Evolutionary conservation across 2,329 filamentous ascomycete genomes (phyloP).

Genomic region (Ramularia collo-cygni): DNA sequence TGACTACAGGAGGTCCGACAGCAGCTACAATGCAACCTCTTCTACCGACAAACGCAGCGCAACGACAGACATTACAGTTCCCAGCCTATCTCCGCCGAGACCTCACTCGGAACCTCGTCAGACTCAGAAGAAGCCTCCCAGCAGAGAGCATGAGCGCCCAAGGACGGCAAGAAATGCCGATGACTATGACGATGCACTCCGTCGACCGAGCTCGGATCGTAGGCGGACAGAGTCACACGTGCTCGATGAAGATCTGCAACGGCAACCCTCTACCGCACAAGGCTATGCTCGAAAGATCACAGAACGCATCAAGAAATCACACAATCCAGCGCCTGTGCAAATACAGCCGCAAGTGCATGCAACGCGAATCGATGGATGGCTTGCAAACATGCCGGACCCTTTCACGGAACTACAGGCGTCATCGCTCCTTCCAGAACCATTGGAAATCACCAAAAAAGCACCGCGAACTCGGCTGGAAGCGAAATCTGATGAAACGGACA

Average conservation of each 20-base stretch:
- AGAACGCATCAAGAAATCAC: constrained; percentile 13
- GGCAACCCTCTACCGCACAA: constrained; percentile 17
- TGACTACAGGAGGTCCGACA: constrained; percentile 20
- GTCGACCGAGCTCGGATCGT: constrained; percentile 7
- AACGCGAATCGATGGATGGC: constrained; percentile 56
- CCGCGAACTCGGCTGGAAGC: too few species aligned
- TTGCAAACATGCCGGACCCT: constrained; percentile 37
- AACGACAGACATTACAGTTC: constrained; percentile 27
- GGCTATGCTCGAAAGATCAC: constrained; percentile 19
- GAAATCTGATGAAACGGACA: too few species aligned
- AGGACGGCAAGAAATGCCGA: constrained; percentile 8
- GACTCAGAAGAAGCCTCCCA: constrained; percentile 6
- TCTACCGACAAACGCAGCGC: constrained; percentile 24
- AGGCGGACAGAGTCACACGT: constrained; percentile 10
- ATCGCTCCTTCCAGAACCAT: constrained; percentile 25
- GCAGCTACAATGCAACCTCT: constrained; percentile 25
- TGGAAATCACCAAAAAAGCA: constrained; percentile 18
- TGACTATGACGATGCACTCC: constrained; percentile 7
- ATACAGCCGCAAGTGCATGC: constrained; percentile 38
- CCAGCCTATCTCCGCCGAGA: constrained; percentile 18
- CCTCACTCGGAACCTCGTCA: constrained; percentile 17
- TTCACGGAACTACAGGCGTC: constrained; percentile 34
- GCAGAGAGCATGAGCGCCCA: constrained; percentile 8
- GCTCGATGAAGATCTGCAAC: constrained; percentile 6
- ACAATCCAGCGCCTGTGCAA: constrained; percentile 14